Evolutionary conservation across 495 filamentous ascomycete species (phyloP), one percentile per base, ranked within the genome.

Genomic region (Penicillium pulvis): DNA sequence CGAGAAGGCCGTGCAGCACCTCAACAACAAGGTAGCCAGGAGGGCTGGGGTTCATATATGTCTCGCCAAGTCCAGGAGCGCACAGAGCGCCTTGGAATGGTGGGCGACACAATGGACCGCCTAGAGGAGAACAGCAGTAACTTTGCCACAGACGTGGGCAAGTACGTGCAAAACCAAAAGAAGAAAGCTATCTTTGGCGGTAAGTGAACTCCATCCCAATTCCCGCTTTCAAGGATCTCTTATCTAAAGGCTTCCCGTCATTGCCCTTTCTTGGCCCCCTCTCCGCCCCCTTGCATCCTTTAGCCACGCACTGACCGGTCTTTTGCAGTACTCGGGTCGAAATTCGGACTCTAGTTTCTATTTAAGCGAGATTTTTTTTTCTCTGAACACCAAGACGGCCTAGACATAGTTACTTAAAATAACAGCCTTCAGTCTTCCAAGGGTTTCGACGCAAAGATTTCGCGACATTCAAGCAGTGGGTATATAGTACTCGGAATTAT

Each of bases 91-190:
- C 74, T 98, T 51, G 88, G 84, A 48, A 77, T 95, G 24, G 85
- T 89, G 68, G 89, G 90, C 11, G 95, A 98, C 69, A 84, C 79
- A 12, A 89, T 97, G 87, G 87, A 93, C 55, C 83, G 83, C 39
- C 69, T 96, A 53, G 87, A 93, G 66, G 84, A 92, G 60, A 86
- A 86, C 47, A 94, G 88, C 64, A 82, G 84, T 55, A 88, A 83
- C 47, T 98, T 91, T 83, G 88, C 90, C 14, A 85, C 89, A 24
- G 93, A 96, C 64, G 91, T 96, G 56, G 85, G 82, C 64, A 97
- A 96, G 65, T 96, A 82, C 72, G 87, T 96, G 14, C 81, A 76
- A 53, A 86, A 85, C 67, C 91, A 97, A 79, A 97, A 98, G 81
- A 85, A 84, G 73, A 90, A 89, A 63, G 75, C 90, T 56, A 71